Percentiles rank a stretch among this genome's conserved stretches.
Conservation (phyloP, 306 rosid genomes). For the Arachis stenosperma region DNA sequence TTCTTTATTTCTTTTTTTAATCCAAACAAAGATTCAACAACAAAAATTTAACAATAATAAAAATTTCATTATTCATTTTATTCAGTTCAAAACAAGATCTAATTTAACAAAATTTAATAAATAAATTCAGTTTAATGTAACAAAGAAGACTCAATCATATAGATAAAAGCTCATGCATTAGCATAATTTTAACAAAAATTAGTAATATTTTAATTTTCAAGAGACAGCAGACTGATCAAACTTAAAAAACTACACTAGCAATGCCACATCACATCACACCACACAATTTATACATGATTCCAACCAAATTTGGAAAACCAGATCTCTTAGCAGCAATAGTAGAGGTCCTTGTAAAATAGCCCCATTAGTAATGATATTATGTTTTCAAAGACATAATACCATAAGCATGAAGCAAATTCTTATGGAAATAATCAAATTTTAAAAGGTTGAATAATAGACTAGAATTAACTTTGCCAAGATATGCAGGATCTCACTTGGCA, state of each 20-base stretch:
- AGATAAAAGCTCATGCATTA: too few relatives aligned
- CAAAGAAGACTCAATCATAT: too few relatives aligned
- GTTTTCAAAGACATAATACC: conserved; percentile 4
- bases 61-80: too few relatives aligned
- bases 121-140: too few relatives aligned
- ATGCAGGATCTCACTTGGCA: neutral
- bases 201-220: too few relatives aligned
- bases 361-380: neutral
- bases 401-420: conserved; percentile 12
- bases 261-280: neutral
- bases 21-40: too few relatives aligned
- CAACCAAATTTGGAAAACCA: conserved; percentile 31
- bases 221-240: too few relatives aligned
- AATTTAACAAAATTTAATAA: too few relatives aligned
- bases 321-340: neutral
- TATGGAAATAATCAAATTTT: neutral
- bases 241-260: conserved; percentile 7
- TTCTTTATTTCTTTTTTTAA: too few relatives aligned
- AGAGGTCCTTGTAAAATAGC: neutral
- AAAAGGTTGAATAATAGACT: neutral
- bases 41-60: too few relatives aligned
- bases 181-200: too few relatives aligned
- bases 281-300: conserved; percentile 8
- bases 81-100: too few relatives aligned
- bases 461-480: neutral